Evolutionary conservation across 2,329 filamentous ascomycete genomes (phyloP), one percentile per base, ranked within the genome.

Genomic region (Teratosphaeria gauchensis): DNA sequence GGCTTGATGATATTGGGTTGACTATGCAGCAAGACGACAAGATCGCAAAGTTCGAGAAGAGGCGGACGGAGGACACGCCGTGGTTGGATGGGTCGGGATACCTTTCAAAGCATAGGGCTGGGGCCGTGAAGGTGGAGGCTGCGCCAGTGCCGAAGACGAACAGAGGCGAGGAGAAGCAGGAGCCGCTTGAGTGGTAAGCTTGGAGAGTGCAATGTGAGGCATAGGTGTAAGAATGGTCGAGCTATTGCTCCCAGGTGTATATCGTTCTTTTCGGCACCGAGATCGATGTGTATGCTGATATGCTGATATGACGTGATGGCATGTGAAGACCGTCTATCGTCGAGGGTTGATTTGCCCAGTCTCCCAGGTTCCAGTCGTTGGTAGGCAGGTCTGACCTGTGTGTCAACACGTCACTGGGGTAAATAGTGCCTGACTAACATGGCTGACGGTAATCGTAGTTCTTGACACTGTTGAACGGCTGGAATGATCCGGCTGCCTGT

Each of bases 21-120:
- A 97, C 92, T 5, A 90, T 96, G 81, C 89, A 95, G 77, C 83
- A 89, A 76, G 91, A 94, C 64, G 87, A 91, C 62, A 91, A 95
- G 81, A 96, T 97, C 71, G 78, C 82, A 59, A 82, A 81, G 61
- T 96, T 94, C 69, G 92, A 97, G 83, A 78, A 78, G 67, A 86
- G 86, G 74, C 84, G 91, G 72, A 87, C 87, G 9, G 75, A 80
- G 56, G 83, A 90, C 62, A 95, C 89, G 24, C 92, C 94, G 2
- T 97, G 92, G 92, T 77, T 97, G 64, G 90, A 96, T 70, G 94
- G 92, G 35, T 85, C 81, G 51, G 89, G 85, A 0, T 97, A 95
- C 73, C 80, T 97, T 60, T 81, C 78, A 63, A 76, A 80, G 58
- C 78, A 80, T 63, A 72, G 80, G 58, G 75, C 72, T 62, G 81